Evolutionary conservation across 768 basidiomycete species (phyloP).

Genomic region (Gyrodon lividus): DNA sequence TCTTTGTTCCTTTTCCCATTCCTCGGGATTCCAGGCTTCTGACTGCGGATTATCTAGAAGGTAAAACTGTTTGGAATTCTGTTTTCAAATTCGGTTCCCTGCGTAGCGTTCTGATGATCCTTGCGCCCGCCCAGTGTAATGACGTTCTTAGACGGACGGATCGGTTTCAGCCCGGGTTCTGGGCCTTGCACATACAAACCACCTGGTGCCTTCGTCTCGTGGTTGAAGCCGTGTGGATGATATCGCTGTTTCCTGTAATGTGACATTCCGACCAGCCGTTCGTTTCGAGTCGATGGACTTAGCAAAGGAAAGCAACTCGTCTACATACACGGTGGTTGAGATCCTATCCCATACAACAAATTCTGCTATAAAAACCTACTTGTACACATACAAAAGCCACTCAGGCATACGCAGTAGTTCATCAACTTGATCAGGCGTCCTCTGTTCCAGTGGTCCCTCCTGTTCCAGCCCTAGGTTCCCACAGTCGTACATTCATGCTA

Average conservation of each 20-base stretch:
- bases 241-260: conserved; percentile 14
- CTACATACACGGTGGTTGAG: no score
- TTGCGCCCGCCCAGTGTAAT: not conserved
- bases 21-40: conserved; percentile 40
- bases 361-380: not conserved
- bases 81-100: not conserved
- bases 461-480: not conserved
- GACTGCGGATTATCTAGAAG: conserved; percentile 67
- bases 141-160: no score
- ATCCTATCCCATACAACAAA: no score
- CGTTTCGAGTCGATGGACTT: no score
- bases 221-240: not conserved
- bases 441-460: not conserved
- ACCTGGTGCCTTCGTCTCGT: not conserved
- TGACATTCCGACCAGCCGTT: no score
- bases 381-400: not conserved
- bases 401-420: not conserved
- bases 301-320: no score
- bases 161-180: not conserved
- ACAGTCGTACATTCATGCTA: not conserved
- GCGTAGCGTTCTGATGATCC: conserved; percentile 9
- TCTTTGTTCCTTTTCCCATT: conserved; percentile 2
- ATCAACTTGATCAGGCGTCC: not conserved
- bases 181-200: not conserved
- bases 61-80: conserved; percentile 31